Evolutionary conservation across 495 filamentous ascomycete genomes (phyloP).

Genomic region (Barbatosphaeria neglecta): DNA sequence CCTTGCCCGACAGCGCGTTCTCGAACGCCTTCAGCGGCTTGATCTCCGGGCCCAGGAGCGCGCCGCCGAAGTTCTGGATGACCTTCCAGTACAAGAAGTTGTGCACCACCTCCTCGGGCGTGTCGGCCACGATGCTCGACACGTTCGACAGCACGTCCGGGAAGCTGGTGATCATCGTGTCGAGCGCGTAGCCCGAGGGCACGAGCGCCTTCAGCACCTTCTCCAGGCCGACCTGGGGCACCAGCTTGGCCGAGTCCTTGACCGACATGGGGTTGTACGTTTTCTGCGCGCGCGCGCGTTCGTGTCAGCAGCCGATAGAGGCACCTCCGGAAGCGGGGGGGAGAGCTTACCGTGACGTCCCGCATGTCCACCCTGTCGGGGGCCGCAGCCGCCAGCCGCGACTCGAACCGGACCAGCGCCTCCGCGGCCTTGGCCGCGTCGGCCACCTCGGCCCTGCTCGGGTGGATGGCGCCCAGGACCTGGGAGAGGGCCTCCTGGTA

Average conservation of each 20-base stretch:
- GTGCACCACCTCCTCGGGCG: slow-evolving; percentile 20
- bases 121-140: slow-evolving; percentile 18
- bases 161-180: slow-evolving; percentile 39
- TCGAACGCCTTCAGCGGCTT: slow-evolving; percentile 47
- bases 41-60: slow-evolving; percentile 47
- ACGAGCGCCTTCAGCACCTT: slow-evolving; percentile 42
- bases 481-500: slow-evolving; percentile 39
- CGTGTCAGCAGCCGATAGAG: background rate
- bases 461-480: slow-evolving; percentile 16
- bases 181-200: slow-evolving; percentile 37
- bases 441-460: slow-evolving; percentile 9
- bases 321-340: background rate
- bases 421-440: slow-evolving; percentile 14
- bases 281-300: slow-evolving; percentile 11
- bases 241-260: slow-evolving; percentile 38
- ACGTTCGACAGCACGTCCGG: slow-evolving; percentile 22
- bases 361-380: slow-evolving; percentile 42
- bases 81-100: slow-evolving; percentile 23
- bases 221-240: slow-evolving; percentile 45
- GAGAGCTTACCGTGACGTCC: slow-evolving; percentile 17
- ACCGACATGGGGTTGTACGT: slow-evolving; percentile 29
- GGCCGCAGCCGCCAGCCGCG: slow-evolving; percentile 45
- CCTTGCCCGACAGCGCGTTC: slow-evolving; percentile 30
- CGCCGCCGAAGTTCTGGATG: slow-evolving; percentile 21
- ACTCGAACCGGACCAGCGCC: slow-evolving; percentile 46